Evolutionary conservation across 73 alveolate genomes (phyloP), one percentile per base, ranked within the genome.

Genomic region (Halteria grandinella): DNA sequence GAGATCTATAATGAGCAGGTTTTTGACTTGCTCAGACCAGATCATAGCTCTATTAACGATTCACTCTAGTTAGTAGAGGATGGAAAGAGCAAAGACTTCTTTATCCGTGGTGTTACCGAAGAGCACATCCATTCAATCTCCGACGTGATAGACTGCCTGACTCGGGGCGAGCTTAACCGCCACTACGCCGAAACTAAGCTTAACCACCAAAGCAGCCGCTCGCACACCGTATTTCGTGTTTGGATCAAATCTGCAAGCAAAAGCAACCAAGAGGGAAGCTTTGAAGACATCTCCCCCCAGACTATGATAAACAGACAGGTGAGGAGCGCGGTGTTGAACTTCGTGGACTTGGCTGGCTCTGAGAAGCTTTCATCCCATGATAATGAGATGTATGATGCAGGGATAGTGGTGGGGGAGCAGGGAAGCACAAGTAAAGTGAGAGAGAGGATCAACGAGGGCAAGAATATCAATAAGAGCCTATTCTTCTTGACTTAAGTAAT

Each of bases 341-440:
- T 95, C 81, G 98, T 95, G 1, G 99, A 95, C 83, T 69, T 95
- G 54, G 99, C 99, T 28, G 99, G 99, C 1, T 88, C 97, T 49
- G 99, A 95, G 75, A 88, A 90, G 53, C 76, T 93, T 12, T 83
- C 95, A 17, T 69, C 63, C 18, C 94, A 86, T 48, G 49, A 71
- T 32, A 73, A 71, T 6, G 52, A 71, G 18, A 51, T 41, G 27
- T 71, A 71, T 17, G 74, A 32, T 4, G 84, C 49, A 23, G 84
- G 31, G 21, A 27, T 71, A 0, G 43, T n/a, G 8, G 51, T 48
- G 1, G 32, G 39, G 4, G 66, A 71, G 17, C 52, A 51, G 49
- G 84, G 84, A 4, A 51, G 49, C 14, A 57, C 49, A 21, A 29
- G 33, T 21, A 69, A 73, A 21, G 83, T 82, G 20, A 71, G 52